phyloP scores from a whole-genome alignment of 495 filamentous ascomycete species.

The Acidomyces sp. region DNA sequence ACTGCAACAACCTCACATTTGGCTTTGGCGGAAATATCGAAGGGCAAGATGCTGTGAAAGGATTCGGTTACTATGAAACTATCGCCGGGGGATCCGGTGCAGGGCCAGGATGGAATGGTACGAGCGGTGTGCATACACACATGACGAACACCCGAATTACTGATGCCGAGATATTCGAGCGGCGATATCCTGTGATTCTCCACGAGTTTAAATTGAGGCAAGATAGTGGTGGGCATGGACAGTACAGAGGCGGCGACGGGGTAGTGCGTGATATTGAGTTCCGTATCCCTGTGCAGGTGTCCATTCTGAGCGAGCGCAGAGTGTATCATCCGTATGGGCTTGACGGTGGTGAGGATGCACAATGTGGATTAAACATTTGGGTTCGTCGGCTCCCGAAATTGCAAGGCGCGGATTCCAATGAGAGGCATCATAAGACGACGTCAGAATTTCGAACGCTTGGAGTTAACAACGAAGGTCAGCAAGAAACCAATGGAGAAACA shows the following conservation, averaged over 20 bases:
- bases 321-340: constrained; percentile 84
- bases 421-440: constrained; percentile 6
- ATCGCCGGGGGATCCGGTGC: constrained; percentile 89
- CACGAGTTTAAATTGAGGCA: constrained; percentile 65
- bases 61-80: constrained; percentile 97
- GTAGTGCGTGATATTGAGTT: constrained; percentile 94
- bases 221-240: constrained; percentile 57
- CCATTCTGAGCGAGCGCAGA: constrained; percentile 75
- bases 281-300: constrained; percentile 72
- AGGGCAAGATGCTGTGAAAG: constrained; percentile 40
- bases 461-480: constrained; percentile 5
- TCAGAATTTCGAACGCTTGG: no score
- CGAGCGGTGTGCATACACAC: constrained; percentile 81
- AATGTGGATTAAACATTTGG: constrained; percentile 79
- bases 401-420: constrained; percentile 10
- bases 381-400: constrained; percentile 44
- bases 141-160: constrained; percentile 99
- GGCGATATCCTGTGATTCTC: constrained; percentile 79
- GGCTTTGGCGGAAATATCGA: constrained; percentile 61
- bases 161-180: constrained; percentile 89
- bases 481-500: constrained; percentile 21
- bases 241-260: constrained; percentile 74
- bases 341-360: constrained; percentile 68
- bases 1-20: constrained; percentile 84
- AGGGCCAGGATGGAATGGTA: constrained; percentile 75